phyloP scores from a whole-genome alignment of 2,329 filamentous ascomycete genomes.

The Monilinia vaccinii-corymbosi region DNA sequence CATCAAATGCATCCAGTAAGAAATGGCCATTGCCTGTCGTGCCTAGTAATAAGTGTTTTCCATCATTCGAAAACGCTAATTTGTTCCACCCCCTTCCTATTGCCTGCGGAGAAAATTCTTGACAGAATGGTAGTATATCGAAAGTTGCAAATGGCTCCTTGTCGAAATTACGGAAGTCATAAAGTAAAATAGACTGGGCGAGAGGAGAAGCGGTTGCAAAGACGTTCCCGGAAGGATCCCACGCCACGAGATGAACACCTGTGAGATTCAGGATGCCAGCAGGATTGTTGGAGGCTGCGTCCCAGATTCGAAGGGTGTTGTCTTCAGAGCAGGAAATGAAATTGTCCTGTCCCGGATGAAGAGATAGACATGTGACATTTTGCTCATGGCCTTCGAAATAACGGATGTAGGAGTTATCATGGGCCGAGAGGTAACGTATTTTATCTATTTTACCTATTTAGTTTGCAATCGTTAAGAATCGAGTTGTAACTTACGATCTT shows the following conservation, averaged over 20 bases:
- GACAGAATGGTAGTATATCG: conserved; percentile 52
- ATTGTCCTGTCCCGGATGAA: conserved; percentile 80
- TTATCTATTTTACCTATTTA: conserved; percentile 45
- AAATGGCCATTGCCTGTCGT: conserved; percentile 83
- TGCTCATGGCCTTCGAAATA: conserved; percentile 91
- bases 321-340: conserved; percentile 90
- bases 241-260: conserved; percentile 74
- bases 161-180: conserved; percentile 89
- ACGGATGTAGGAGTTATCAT: conserved; percentile 92
- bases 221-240: conserved; percentile 84
- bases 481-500: conserved; percentile 56
- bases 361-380: conserved; percentile 70
- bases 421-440: conserved; percentile 78
- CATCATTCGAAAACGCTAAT: conserved; percentile 93
- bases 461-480: too few relatives aligned
- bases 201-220: conserved; percentile 82
- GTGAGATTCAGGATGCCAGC: conserved; percentile 74
- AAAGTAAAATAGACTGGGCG: conserved; percentile 73
- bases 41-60: conserved; percentile 74
- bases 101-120: conserved; percentile 40
- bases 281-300: conserved; percentile 62
- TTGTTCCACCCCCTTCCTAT: conserved; percentile 71
- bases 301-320: conserved; percentile 87
- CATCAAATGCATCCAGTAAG: conserved; percentile 86
- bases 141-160: conserved; percentile 83